Conservation (phyloP, 2,329 filamentous ascomycete genomes). For the Talaromyces sp. region DNA sequence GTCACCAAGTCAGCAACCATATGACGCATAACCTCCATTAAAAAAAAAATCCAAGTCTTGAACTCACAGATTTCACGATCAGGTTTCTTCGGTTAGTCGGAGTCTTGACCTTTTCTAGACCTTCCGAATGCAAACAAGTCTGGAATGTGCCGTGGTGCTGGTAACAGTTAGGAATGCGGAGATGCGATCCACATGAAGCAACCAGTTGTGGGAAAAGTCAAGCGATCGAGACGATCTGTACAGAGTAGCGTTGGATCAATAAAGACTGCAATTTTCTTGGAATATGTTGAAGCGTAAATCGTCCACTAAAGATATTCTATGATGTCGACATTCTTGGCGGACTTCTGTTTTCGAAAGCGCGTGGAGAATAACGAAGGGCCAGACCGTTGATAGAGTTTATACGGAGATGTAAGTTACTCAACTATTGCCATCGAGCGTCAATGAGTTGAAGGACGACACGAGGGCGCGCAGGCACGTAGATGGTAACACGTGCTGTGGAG, state of each 20-base stretch:
- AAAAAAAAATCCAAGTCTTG: background rate
- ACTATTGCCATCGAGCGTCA: background rate
- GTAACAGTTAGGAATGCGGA: slow-evolving; percentile 15
- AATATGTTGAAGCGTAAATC: background rate
- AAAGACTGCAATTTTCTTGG: background rate
- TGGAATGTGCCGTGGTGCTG: slow-evolving; percentile 14
- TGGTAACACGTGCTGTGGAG: slow-evolving; percentile 6
- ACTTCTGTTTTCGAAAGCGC: slow-evolving; percentile 14
- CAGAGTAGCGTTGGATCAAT: background rate
- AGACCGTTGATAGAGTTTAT: background rate
- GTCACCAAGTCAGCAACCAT: slow-evolving; percentile 12
- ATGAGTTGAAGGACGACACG: background rate
- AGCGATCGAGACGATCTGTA: background rate
- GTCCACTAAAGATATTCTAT: slow-evolving; percentile 1
- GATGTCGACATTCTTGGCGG: slow-evolving; percentile 4
- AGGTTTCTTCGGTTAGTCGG: background rate
- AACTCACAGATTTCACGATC: slow-evolving; percentile 5
- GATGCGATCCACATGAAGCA: slow-evolving; percentile 1
- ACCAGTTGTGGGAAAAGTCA: slow-evolving; percentile 1
- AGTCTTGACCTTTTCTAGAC: background rate
- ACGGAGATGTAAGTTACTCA: background rate
- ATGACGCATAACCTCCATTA: slow-evolving; percentile 10
- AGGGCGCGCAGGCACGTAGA: background rate
- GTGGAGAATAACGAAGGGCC: background rate
- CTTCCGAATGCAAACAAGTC: slow-evolving; percentile 16